These are phyloP conservation scores for Heterococcus sp. DNA, from an alignment of 108 stramenopile species.

Conservation along the genomic window DNA sequence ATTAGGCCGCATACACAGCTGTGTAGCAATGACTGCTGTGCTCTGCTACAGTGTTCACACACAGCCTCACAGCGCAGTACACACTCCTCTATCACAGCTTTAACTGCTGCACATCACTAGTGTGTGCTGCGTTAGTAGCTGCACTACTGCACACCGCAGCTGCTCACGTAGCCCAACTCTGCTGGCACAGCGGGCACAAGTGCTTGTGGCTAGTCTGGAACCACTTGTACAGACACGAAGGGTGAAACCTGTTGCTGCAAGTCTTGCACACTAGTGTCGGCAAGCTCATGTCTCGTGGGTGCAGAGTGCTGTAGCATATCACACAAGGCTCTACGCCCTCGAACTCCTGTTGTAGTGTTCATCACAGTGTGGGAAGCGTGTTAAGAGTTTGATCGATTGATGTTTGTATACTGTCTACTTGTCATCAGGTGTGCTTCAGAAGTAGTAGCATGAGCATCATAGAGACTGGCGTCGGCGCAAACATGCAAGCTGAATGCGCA, in stretches of 20 bases:
- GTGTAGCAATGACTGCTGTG: no score
- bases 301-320: constrained; percentile 90
- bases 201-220: constrained; percentile 82
- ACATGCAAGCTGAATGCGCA: no score
- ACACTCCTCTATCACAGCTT: neutral
- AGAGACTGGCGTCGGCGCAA: no score
- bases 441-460: no score
- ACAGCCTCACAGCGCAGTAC: neutral
- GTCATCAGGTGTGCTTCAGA: no score
- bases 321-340: constrained; percentile 98
- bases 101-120: neutral
- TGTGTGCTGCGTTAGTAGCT: no score
- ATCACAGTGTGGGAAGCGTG: neutral
- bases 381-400: neutral
- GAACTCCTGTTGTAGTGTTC: constrained; percentile 75
- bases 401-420: no score
- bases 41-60: neutral
- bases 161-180: constrained; percentile 41
- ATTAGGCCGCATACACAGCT: no score
- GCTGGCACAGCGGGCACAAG: constrained; percentile 83
- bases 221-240: constrained; percentile 86
- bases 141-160: neutral
- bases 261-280: constrained; percentile 35
- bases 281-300: constrained; percentile 47
- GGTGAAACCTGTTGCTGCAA: constrained; percentile 69